A percentile compares a stretch with the other conserved stretches of the same genome.
Conservation (phyloP, 495 filamentous ascomycete genomes). For the Lepraria neglecta region DNA sequence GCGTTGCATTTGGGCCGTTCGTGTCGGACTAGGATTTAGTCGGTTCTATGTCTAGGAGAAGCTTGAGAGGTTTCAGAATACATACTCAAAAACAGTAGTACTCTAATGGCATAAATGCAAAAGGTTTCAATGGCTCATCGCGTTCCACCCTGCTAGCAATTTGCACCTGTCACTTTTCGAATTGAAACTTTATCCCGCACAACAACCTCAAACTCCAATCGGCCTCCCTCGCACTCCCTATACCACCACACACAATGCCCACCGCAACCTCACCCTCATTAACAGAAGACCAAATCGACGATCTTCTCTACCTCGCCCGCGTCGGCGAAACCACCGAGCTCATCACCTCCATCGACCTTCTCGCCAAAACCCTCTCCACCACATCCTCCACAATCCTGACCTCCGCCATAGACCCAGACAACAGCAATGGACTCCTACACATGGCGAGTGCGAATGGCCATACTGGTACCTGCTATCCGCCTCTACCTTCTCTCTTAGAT, state of each 20-base stretch:
- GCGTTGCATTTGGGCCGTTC: neutral
- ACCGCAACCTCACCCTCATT: conserved; percentile 40
- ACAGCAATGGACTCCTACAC: conserved; percentile 69
- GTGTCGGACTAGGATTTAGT: neutral
- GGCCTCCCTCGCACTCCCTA: too few species aligned
- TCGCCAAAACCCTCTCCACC: conserved; percentile 50
- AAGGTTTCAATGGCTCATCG: too few species aligned
- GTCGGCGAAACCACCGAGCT: conserved; percentile 67
- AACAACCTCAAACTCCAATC: neutral
- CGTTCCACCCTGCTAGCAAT: too few species aligned
- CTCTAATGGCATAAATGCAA: too few species aligned
- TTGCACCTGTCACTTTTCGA: too few species aligned
- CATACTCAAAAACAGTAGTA: neutral
- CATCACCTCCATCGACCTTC: conserved; percentile 47
- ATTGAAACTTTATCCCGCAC: neutral
- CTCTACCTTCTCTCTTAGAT: neutral
- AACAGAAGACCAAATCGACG: conserved; percentile 72
- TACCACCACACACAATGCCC: conserved; percentile 25
- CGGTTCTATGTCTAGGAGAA: neutral
- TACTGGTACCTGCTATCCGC: conserved; percentile 46
- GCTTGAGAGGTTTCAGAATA: neutral
- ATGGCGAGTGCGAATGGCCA: conserved; percentile 89
- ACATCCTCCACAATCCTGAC: conserved; percentile 52
- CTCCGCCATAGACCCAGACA: conserved; percentile 60
- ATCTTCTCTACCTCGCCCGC: conserved; percentile 79